Evolutionary conservation across 2,329 filamentous ascomycete species (phyloP), one percentile per base, ranked within the genome.

Genomic region (Sclerotinia subarctica): DNA sequence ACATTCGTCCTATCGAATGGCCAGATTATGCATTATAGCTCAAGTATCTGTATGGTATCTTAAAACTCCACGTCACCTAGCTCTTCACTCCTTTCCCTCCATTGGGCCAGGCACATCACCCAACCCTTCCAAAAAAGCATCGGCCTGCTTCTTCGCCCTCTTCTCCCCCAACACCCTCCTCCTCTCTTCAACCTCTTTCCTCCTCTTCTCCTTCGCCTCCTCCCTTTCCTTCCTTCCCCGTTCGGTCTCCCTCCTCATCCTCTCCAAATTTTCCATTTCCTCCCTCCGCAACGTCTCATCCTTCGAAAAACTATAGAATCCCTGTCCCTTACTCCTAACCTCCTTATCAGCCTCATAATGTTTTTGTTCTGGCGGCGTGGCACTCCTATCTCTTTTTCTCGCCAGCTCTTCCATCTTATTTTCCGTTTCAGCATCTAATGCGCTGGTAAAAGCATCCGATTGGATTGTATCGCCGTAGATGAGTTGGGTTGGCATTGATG

Each of bases 381-480:
- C 83, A 73, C 88, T 90, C 68, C 89, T 85, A 80, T 97, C 93
- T 58, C 93, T 85, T 79, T 91, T 92, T 70, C 85, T 82, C 2
- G 93, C 93, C 42, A 97, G 81, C 67, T 88, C 85, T 66, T 89
- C 89, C 92, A 97, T 97, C 74, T 88, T 84, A 67, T 85, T 84
- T 6, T 84, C 80, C 8, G 85, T 80, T 49, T 92, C 90, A 0
- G 91, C 90, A 71, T 90, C 88, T 4, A 67, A 26, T 7, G 46
- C 8, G 21, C 35, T n/a, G 13, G 56, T 63, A 80, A 98, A 97
- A 0, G 95, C 95, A 71, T 88, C 83, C 0, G 87, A 83, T 79
- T 99, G 95, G 64, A 99, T 87, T 5, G 91, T 86, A 78, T 96
- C 92, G 66, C 95, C 95, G 75, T 90, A 89, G 68, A 99, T 96